Evolutionary conservation across 257 asterid genomes (phyloP).

Genomic region (Fraxinus excelsior): DNA sequence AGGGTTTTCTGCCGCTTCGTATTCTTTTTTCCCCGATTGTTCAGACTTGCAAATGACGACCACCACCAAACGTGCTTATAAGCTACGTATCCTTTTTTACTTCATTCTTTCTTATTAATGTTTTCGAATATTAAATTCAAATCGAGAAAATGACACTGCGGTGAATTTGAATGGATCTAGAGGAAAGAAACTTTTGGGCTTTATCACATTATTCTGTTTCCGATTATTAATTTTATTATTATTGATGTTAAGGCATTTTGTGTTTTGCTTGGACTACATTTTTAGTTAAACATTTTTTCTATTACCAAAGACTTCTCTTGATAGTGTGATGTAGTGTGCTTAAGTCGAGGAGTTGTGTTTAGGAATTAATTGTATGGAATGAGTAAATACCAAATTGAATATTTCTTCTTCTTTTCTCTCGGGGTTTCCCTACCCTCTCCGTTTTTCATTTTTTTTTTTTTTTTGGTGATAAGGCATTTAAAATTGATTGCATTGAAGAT

Average conservation of each 20-base stretch:
- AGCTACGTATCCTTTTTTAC: constrained; percentile 93
- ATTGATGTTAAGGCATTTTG: background rate
- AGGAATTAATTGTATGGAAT: background rate
- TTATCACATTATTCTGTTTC: constrained; percentile 6
- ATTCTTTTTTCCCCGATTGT: constrained; percentile 21
- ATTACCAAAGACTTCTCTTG: background rate
- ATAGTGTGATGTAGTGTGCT: background rate
- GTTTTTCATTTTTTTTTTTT: background rate
- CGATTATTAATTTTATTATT: background rate
- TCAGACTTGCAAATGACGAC: constrained; percentile 51
- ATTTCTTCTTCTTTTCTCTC: background rate
- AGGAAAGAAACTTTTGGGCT: constrained; percentile 13
- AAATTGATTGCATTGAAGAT: constrained; percentile 12
- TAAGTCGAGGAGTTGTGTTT: background rate
- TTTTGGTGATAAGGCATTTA: constrained; percentile 14
- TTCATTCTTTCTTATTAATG: background rate
- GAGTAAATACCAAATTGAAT: too few relatives aligned
- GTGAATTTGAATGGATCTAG: constrained; percentile 35
- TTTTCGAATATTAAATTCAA: constrained; percentile 13
- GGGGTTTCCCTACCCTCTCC: background rate
- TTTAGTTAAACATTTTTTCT: background rate
- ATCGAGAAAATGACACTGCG: constrained; percentile 6
- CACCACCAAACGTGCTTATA: constrained; percentile 94
- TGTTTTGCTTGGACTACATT: constrained; percentile 17
- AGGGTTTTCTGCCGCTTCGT: constrained; percentile 39